phyloP scores from a whole-genome alignment of 768 basidiomycete species.

The Mycena vitilis region DNA sequence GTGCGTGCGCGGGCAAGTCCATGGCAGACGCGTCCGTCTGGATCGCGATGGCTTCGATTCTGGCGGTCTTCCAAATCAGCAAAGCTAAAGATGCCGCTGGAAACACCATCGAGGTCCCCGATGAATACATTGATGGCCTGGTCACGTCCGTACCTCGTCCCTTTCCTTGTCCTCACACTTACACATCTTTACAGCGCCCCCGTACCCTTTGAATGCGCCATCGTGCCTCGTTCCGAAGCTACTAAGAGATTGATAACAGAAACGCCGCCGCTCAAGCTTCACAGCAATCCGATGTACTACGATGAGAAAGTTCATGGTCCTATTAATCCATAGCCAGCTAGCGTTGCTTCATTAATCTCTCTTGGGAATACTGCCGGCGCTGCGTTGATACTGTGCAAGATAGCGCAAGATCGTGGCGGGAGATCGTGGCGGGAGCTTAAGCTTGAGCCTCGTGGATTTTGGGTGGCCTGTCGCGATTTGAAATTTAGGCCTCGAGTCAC shows the following conservation, averaged over 20 bases:
- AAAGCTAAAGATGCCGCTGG: constrained; percentile 37
- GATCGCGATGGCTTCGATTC: constrained; percentile 39
- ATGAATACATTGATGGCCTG: constrained; percentile 36
- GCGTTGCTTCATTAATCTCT: not conserved
- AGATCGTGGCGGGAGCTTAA: too few relatives aligned
- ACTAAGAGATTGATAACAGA: constrained; percentile 31
- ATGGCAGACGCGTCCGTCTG: constrained; percentile 40
- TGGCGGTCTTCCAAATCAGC: constrained; percentile 40
- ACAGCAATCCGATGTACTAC: constrained; percentile 34
- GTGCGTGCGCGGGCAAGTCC: constrained; percentile 43
- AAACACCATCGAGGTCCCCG: constrained; percentile 30
- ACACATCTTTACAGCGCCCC: constrained; percentile 27
- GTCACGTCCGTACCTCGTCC: constrained; percentile 30
- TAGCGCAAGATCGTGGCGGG: too few relatives aligned
- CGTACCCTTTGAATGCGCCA: constrained; percentile 36
- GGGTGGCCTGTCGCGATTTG: too few relatives aligned
- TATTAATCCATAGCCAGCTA: constrained; percentile 8
- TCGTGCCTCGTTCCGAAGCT: constrained; percentile 35
- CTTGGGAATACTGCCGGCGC: not conserved
- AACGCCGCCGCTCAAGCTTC: constrained; percentile 27
- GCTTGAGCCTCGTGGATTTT: too few relatives aligned
- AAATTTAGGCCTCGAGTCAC: too few relatives aligned
- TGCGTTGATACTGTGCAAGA: too few relatives aligned
- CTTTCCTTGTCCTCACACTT: not conserved
- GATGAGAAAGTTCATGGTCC: constrained; percentile 26